Percentiles rank a stretch among this genome's conserved stretches.
Conservation (phyloP, 305 asterid genomes). For the Andrographis paniculata region DNA sequence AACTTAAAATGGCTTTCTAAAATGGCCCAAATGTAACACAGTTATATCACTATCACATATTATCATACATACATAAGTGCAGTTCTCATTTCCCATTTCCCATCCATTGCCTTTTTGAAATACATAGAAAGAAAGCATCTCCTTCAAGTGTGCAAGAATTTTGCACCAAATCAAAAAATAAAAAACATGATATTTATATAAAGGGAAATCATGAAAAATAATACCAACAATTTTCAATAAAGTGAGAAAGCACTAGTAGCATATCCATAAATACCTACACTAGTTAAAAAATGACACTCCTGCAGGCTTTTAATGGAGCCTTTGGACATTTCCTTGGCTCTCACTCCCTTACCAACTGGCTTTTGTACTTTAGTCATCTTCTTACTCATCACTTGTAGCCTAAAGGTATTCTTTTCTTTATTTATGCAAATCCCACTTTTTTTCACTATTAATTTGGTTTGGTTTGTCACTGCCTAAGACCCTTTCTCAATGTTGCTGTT, state of each 20-base stretch:
- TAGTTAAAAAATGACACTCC: constrained; percentile 10
- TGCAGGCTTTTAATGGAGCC: constrained; percentile 12
- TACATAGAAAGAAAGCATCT: constrained; percentile 20
- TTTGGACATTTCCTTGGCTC: constrained; percentile 15
- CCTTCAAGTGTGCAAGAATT: constrained; percentile 12
- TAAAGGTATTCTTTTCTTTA: constrained; percentile 16
- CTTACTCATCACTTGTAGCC: constrained; percentile 18
- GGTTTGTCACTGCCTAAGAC: constrained; percentile 12
- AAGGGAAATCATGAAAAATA: constrained; percentile 7
- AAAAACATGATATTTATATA: constrained; percentile 3
- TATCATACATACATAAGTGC: too few species aligned
- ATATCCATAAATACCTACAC: constrained; percentile 19
- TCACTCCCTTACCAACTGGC: constrained; percentile 14
- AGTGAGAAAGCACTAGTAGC: constrained; percentile 9
- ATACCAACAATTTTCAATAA: constrained; percentile 5
- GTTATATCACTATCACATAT: constrained; percentile 15
- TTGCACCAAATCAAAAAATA: background rate
- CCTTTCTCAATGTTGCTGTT: background rate
- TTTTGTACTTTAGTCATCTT: constrained; percentile 20
- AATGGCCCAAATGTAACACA: background rate
- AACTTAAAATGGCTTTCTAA: too few species aligned
- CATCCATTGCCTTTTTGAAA: constrained; percentile 11
- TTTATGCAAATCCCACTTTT: constrained; percentile 11
- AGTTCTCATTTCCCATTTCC: constrained; percentile 13
- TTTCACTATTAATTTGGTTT: constrained; percentile 14